A percentile compares a stretch with the other conserved stretches of the same genome.
phyloP scores from a whole-genome alignment of 495 filamentous ascomycete genomes.

The Pyrenopolyporus hunteri region DNA sequence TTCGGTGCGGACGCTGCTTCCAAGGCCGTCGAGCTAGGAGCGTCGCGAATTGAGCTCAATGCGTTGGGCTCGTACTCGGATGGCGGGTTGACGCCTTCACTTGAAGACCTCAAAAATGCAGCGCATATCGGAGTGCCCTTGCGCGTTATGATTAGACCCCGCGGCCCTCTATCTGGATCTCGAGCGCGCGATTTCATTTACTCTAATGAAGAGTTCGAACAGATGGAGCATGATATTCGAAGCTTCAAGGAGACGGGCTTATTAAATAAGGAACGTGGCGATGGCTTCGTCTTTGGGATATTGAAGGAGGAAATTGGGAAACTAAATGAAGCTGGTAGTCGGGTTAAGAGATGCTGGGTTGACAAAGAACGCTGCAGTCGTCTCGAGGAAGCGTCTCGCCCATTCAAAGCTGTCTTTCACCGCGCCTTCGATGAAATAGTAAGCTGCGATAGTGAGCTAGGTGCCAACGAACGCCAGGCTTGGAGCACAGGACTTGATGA shows the following conservation, averaged over 20 bases:
- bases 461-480: constrained; percentile 2
- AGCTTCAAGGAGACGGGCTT: constrained; percentile 37
- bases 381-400: constrained; percentile 38
- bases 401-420: constrained; percentile 46
- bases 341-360: constrained; percentile 23
- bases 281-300: constrained; percentile 56
- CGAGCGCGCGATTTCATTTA: constrained; percentile 49
- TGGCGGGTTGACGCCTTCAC: constrained; percentile 49
- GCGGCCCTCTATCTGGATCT: constrained; percentile 33
- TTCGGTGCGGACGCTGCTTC: constrained; percentile 43
- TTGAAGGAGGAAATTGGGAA: constrained; percentile 26
- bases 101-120: constrained; percentile 19
- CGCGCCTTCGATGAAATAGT: constrained; percentile 52
- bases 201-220: constrained; percentile 38
- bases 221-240: constrained; percentile 41
- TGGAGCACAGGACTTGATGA: constrained; percentile 33
- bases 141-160: constrained; percentile 56
- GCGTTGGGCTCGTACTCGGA: constrained; percentile 46
- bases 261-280: constrained; percentile 39
- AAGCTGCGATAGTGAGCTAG: constrained; percentile 10
- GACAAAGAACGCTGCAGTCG: constrained; percentile 37
- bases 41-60: constrained; percentile 50
- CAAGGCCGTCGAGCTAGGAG: constrained; percentile 38
- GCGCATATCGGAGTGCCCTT: constrained; percentile 32
- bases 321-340: neutral